Conservation (phyloP, 1,284 basidiomycete species). For the Ceraceosorus guamensis region DNA sequence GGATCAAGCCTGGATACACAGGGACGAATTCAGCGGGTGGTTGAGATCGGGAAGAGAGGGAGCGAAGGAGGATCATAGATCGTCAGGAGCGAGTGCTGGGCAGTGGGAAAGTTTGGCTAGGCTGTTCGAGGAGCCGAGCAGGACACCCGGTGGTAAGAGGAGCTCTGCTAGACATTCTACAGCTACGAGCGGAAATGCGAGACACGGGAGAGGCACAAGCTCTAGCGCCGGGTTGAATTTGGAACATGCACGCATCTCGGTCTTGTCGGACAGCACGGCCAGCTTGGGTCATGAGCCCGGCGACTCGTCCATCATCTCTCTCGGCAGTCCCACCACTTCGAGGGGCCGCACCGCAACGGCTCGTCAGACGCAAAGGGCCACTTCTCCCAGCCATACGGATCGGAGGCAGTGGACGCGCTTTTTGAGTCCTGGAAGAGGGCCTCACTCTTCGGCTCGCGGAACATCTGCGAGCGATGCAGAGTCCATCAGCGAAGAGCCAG, state of each 20-base stretch:
- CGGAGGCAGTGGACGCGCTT: neutral
- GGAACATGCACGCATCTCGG: conserved; percentile 12
- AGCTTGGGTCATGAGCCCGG: neutral
- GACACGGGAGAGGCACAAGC: no score
- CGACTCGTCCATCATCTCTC: neutral
- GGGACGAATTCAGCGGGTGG: conserved; percentile 18
- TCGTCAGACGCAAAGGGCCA: neutral
- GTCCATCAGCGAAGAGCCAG: conserved; percentile 24
- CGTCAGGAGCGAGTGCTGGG: conserved; percentile 21
- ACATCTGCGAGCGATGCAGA: neutral
- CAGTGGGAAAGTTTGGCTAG: conserved; percentile 37
- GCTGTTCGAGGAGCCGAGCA: conserved; percentile 17
- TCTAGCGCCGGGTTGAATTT: conserved; percentile 1
- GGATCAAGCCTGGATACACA: conserved; percentile 13
- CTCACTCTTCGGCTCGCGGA: neutral
- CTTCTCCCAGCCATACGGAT: neutral
- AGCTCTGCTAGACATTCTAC: neutral
- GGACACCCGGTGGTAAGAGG: neutral
- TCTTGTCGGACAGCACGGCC: neutral
- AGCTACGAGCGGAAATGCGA: no score
- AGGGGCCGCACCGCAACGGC: neutral
- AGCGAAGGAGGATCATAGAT: conserved; percentile 12
- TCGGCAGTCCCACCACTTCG: neutral
- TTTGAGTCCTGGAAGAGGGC: neutral
- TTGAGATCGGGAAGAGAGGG: neutral